Conservation (phyloP, 2,329 filamentous ascomycete genomes). For the Aspergillus spinulosporus region DNA sequence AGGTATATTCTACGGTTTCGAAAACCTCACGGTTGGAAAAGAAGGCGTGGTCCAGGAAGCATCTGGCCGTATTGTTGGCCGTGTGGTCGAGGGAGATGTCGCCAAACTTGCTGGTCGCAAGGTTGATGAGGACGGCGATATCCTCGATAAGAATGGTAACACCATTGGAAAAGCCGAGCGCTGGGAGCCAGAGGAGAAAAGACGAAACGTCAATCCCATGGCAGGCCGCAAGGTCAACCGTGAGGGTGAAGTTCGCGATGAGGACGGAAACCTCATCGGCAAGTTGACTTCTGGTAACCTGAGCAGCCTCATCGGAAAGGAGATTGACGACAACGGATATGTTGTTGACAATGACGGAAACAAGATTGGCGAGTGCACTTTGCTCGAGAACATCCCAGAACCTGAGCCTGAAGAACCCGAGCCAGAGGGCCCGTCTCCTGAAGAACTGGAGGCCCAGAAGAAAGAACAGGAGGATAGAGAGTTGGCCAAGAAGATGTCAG, state of each 20-base stretch:
- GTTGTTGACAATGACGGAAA: conserved; percentile 61
- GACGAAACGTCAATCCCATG: conserved; percentile 61
- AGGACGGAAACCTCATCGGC: conserved; percentile 49
- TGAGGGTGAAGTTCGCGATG: conserved; percentile 50
- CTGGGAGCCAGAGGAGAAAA: conserved; percentile 62
- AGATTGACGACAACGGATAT: conserved; percentile 53
- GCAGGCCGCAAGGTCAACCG: conserved; percentile 54
- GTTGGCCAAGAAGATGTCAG: conserved; percentile 73
- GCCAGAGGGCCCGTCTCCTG: conserved; percentile 36
- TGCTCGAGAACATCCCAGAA: conserved; percentile 59
- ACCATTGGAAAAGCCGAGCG: conserved; percentile 67
- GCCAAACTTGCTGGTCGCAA: conserved; percentile 65
- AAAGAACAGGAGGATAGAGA: conserved; percentile 69
- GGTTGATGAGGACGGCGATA: conserved; percentile 69
- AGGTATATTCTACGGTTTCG: conserved; percentile 62
- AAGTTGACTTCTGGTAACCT: conserved; percentile 48
- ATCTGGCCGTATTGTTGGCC: conserved; percentile 47
- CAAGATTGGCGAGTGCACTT: conserved; percentile 63
- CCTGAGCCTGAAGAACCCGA: conserved; percentile 33
- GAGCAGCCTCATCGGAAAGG: conserved; percentile 43
- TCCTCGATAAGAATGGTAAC: conserved; percentile 68
- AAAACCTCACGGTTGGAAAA: conserved; percentile 57
- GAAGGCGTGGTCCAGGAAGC: conserved; percentile 57
- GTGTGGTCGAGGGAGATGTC: conserved; percentile 63
- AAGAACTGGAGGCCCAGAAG: conserved; percentile 56